Evolutionary conservation across 1,284 basidiomycete genomes (phyloP).

Genomic region (Fistulinella cinereoalba): DNA sequence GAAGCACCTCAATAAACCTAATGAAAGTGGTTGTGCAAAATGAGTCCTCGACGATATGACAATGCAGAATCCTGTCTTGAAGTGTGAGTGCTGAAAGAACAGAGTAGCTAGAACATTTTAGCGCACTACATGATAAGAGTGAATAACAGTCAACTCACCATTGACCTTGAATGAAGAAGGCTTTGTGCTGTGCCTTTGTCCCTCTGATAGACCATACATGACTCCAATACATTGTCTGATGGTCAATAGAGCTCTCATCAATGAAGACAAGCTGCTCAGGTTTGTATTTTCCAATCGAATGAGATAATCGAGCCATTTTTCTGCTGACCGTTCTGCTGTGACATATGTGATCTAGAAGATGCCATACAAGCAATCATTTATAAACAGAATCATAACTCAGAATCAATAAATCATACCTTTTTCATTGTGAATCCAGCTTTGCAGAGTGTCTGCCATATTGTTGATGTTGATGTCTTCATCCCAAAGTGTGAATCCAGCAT

Average conservation of each 20-base stretch:
- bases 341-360: neutral
- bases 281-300: neutral
- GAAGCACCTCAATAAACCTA: neutral
- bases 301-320: neutral
- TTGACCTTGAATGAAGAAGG: neutral
- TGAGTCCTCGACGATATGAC: neutral
- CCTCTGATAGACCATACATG: neutral
- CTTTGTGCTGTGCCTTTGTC: neutral
- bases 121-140: neutral
- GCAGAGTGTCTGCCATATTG: neutral
- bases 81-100: neutral
- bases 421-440: slow-evolving; percentile 14
- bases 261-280: neutral
- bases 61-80: neutral
- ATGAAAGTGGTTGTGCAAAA: neutral
- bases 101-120: neutral
- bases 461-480: neutral
- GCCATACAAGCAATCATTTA: neutral
- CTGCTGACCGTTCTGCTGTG: neutral
- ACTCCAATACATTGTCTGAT: neutral
- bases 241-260: neutral
- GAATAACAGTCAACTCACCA: neutral
- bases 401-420: slow-evolving; percentile 17
- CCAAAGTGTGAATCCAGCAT: neutral
- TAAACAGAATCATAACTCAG: neutral